phyloP scores from a whole-genome alignment of 2,329 filamentous ascomycete genomes.

The Atkinsonella hypoxylon region DNA sequence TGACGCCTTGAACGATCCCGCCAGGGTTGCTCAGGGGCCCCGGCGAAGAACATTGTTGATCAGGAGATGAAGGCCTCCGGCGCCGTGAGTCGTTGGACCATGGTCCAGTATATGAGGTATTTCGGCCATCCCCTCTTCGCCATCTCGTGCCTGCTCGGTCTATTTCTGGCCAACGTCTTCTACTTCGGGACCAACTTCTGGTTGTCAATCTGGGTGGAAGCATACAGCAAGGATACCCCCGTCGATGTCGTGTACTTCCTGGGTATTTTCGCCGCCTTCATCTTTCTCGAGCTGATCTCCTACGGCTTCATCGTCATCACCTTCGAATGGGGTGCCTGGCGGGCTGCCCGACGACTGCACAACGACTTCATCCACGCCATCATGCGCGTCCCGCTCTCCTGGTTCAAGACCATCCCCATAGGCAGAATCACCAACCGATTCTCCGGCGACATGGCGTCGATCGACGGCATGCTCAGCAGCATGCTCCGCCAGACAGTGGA shows the following conservation, averaged over 20 bases:
- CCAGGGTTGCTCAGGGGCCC: conserved; percentile 23
- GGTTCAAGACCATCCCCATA: conserved; percentile 42
- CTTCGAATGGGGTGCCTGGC: conserved; percentile 45
- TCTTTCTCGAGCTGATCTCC: conserved; percentile 29
- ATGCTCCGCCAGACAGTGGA: conserved; percentile 33
- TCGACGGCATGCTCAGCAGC: conserved; percentile 35
- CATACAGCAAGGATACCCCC: conserved; percentile 30
- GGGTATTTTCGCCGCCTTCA: conserved; percentile 36
- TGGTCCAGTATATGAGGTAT: conserved; percentile 39
- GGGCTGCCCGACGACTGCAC: conserved; percentile 41
- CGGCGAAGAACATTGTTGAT: conserved; percentile 30
- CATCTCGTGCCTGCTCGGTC: conserved; percentile 24
- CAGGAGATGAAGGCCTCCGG: conserved; percentile 37
- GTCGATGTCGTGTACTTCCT: conserved; percentile 39
- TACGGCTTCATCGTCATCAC: conserved; percentile 30
- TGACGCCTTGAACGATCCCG: conserved; percentile 17
- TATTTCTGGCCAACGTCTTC: conserved; percentile 28
- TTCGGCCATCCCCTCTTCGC: conserved; percentile 35
- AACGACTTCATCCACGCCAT: conserved; percentile 38
- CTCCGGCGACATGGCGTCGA: conserved; percentile 43
- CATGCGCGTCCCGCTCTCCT: conserved; percentile 41
- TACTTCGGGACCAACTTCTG: conserved; percentile 33
- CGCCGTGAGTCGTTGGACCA: conserved; percentile 30
- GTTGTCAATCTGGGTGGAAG: conserved; percentile 43
- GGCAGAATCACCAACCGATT: conserved; percentile 44